Base-by-base conservation (phyloP, 2,329 filamentous ascomycete genomes). In the Aspergillus piperis region DNA sequence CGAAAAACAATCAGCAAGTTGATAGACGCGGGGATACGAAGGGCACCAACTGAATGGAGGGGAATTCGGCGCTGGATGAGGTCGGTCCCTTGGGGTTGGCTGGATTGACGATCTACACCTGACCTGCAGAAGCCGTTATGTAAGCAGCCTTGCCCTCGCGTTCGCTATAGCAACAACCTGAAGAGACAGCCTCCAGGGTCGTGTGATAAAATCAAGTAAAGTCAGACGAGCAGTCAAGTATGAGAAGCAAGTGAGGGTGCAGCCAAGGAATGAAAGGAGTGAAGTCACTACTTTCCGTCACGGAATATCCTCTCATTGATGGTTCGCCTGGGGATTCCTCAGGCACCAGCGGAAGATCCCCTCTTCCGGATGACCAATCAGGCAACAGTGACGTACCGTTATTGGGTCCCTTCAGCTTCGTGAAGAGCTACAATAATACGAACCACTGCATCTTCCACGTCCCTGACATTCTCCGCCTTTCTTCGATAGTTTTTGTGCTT, bases 371-470 rank as follows among this genome's bases (percentile, higher is more conserved):
- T 71, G 72, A 74, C 73, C 73, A 75, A 76, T 73, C 69, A 73
- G 67, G 68, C 66, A 69, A 66, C 70, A 68, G 74, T 76, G 74
- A 76, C 74, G 73, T 76, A 75, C 66, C 60, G 36, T 44, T 27
- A 36, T 49, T 53, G 47, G 38, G 30, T 56, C 41, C 23, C 44
- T 60, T 62, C 48, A 51, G 51, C 53, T 53, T 59, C 51, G 41
- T 51, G 41, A 47, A 54, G 50, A 44, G 32, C 47, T 50, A 3
- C 25, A 50, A 23, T 50, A 50, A 32, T 50, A 25, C 54, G 19
- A 13, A 44, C 19, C 21, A 6, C 41, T 11, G 41, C 19, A 53
- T 57, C 19, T 17, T 21, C 38, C 32, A 13, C 13, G 32, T 13
- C 32, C 11, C 32, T 5, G 11, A 36, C 11, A 36, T 36, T 36